Evolutionary conservation across 2,329 filamentous ascomycete genomes (phyloP).

Genomic region (Emergomyces orientalis): DNA sequence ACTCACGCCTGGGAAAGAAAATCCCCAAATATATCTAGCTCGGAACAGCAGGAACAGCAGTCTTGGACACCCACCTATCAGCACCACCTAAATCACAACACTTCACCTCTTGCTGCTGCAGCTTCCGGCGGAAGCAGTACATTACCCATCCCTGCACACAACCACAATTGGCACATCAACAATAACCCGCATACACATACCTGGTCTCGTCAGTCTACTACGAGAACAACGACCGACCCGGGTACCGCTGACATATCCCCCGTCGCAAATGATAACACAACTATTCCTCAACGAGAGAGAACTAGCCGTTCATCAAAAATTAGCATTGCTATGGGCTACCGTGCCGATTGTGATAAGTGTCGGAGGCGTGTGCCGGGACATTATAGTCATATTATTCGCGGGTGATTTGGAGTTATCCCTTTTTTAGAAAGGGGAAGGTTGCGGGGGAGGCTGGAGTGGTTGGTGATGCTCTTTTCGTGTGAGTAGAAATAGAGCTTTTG

Average conservation of each 20-base stretch:
- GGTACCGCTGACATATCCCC: neutral
- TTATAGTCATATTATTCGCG: constrained; percentile 64
- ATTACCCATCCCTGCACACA: neutral
- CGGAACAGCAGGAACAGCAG: neutral
- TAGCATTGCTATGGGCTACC: constrained; percentile 68
- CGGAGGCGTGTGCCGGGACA: constrained; percentile 64
- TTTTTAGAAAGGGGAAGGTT: neutral
- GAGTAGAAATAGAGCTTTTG: neutral
- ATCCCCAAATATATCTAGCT: neutral
- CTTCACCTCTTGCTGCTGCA: neutral
- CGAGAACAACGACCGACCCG: neutral
- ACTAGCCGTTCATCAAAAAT: constrained; percentile 40
- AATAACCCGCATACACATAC: neutral
- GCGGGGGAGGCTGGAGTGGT: no score
- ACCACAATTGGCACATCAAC: neutral
- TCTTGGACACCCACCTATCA: neutral
- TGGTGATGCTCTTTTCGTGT: neutral
- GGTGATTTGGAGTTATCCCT: constrained; percentile 15
- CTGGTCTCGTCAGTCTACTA: neutral
- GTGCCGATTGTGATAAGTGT: constrained; percentile 71
- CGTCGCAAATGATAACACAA: neutral
- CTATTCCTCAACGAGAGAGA: neutral
- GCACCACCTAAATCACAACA: neutral
- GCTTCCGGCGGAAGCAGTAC: neutral
- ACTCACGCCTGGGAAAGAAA: neutral